Evolutionary conservation across 1,284 basidiomycete species (phyloP).

Genomic region (Xanthoconium separans): DNA sequence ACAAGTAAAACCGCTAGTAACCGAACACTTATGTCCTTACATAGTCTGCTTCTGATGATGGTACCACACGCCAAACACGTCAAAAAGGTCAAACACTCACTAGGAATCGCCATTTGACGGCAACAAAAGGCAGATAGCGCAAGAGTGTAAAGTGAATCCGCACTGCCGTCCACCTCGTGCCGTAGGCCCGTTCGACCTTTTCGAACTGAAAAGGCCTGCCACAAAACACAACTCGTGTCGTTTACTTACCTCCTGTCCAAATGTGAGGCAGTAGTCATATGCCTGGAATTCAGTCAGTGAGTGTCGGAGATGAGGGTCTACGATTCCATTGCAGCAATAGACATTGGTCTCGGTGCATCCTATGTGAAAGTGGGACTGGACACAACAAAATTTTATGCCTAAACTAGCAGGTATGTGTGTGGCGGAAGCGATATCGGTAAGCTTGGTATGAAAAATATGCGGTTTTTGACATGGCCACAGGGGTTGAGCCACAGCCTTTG

Average conservation of each 20-base stretch:
- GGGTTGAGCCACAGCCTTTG: too few species aligned
- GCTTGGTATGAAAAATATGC: too few species aligned
- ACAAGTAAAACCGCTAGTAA: background rate
- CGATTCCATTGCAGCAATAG: conserved; percentile 12
- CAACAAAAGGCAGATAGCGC: conserved; percentile 27
- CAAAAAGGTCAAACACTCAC: conserved; percentile 1
- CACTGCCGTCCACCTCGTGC: conserved; percentile 16
- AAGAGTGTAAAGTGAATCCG: conserved; percentile 19
- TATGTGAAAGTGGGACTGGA: background rate
- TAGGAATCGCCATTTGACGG: conserved; percentile 16
- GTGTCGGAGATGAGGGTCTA: background rate
- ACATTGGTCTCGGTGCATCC: conserved; percentile 6
- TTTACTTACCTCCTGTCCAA: conserved; percentile 12
- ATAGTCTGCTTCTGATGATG: conserved; percentile 6
- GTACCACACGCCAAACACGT: background rate
- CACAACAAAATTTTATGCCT: background rate
- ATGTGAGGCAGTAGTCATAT: conserved; percentile 22
- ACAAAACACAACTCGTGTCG: background rate
- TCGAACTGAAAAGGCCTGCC: background rate
- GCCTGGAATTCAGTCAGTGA: conserved; percentile 6
- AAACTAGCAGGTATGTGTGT: background rate
- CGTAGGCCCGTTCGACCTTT: conserved; percentile 20
- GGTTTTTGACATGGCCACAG: too few species aligned
- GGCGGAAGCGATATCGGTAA: background rate
- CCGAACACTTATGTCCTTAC: background rate